Evolutionary conservation across 768 basidiomycete species (phyloP).

Genomic region (Mycena vulgaris): DNA sequence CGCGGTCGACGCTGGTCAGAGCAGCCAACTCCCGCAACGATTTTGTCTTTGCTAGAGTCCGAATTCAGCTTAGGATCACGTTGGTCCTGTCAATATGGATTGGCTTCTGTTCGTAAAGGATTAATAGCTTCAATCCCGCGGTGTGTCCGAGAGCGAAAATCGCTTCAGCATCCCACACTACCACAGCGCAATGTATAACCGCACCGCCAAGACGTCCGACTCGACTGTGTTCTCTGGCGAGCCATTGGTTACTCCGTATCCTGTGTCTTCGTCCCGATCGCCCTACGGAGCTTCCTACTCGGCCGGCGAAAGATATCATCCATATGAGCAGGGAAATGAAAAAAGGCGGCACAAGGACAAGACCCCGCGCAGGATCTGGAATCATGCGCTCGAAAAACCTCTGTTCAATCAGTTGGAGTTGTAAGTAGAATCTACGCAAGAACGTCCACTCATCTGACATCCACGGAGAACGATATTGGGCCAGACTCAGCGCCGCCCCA

Average conservation of each 20-base stretch:
- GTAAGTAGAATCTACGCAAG: slow-evolving; percentile 51
- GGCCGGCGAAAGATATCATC: slow-evolving; percentile 22
- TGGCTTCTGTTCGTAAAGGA: background rate
- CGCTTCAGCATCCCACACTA: background rate
- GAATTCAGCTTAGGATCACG: background rate
- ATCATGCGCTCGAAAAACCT: slow-evolving; percentile 81
- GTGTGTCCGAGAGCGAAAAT: background rate
- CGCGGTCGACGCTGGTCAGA: too few relatives aligned
- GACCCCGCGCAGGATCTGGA: slow-evolving; percentile 79
- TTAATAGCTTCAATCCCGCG: background rate
- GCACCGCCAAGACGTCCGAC: too few relatives aligned
- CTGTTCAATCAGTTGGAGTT: slow-evolving; percentile 79
- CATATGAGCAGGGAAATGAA: slow-evolving; percentile 60
- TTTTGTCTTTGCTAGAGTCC: too few relatives aligned
- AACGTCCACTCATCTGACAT: slow-evolving; percentile 13
- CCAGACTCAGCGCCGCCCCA: slow-evolving; percentile 76
- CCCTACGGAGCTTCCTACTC: background rate
- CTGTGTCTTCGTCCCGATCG: background rate
- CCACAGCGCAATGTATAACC: too few relatives aligned
- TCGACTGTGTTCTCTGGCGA: slow-evolving; percentile 1
- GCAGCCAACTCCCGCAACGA: too few relatives aligned
- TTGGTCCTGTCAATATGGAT: background rate
- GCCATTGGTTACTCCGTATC: background rate
- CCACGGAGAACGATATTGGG: slow-evolving; percentile 67
- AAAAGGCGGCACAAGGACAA: slow-evolving; percentile 60